A percentile compares a stretch with the other conserved stretches of the same genome.
Conservation (phyloP, 2,329 filamentous ascomycete species). For the Ceratocystis ficicola region DNA sequence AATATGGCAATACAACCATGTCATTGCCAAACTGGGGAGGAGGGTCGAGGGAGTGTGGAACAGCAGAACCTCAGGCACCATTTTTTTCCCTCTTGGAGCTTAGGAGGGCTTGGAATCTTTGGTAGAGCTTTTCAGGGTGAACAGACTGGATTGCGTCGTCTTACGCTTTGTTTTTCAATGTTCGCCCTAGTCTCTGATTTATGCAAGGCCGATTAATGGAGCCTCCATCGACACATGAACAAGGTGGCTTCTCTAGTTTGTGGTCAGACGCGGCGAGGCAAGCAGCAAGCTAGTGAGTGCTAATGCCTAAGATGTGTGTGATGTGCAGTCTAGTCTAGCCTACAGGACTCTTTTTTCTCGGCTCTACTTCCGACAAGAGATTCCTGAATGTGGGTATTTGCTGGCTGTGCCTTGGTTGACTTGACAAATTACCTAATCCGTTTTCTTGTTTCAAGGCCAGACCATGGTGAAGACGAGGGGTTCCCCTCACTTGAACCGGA, state of each 20-base stretch:
- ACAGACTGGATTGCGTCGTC: neutral
- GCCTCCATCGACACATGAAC: neutral
- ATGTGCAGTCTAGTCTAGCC: neutral
- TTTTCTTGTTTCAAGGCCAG: neutral
- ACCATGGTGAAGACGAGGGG: neutral
- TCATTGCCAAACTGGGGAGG: neutral
- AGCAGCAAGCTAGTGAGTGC: neutral
- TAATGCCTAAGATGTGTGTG: neutral
- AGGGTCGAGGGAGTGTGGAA: neutral
- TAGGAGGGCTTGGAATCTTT: neutral
- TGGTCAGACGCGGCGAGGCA: neutral
- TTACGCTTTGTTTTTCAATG: neutral
- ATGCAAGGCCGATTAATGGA: neutral
- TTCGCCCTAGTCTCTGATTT: neutral
- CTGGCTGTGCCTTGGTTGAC: neutral
- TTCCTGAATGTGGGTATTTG: neutral
- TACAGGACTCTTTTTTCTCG: neutral
- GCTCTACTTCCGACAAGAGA: constrained; percentile 1
- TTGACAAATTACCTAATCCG: neutral
- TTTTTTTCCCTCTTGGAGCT: neutral
- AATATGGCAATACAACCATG: neutral
- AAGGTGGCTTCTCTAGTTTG: neutral
- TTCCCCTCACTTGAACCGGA: neutral
- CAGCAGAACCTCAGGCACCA: neutral
- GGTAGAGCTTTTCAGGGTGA: too few relatives aligned